These are phyloP conservation scores for Tilletia walkeri DNA, from an alignment of 1,284 basidiomycete genomes.

Conservation along the genomic window DNA sequence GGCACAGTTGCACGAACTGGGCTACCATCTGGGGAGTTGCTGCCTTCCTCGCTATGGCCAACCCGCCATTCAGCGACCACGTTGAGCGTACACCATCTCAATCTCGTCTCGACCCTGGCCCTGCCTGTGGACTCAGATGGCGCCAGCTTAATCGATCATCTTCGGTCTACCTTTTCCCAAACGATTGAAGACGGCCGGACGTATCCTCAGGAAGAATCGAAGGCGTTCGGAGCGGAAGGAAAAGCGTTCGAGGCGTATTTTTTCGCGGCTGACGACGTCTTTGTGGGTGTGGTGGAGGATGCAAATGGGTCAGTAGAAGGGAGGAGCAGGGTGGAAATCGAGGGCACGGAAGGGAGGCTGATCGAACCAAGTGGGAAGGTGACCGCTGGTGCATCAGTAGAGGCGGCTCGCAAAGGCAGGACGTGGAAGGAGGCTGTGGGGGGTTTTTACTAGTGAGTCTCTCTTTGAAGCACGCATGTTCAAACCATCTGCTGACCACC, in stretches of 20 bases:
- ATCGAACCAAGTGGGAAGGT: not conserved
- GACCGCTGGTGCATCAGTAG: not conserved
- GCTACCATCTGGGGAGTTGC: not conserved
- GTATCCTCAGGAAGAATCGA: slow-evolving; percentile 7
- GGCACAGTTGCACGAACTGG: not conserved
- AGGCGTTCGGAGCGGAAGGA: not conserved
- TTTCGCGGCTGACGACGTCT: not conserved
- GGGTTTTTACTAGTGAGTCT: slow-evolving; percentile 65
- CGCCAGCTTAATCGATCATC: not conserved
- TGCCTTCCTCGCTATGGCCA: slow-evolving; percentile 1
- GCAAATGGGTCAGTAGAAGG: too few relatives aligned
- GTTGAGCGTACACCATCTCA: slow-evolving; percentile 13
- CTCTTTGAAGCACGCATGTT: not conserved
- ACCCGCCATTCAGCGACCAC: not conserved
- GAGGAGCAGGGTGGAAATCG: not conserved
- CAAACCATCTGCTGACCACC: not conserved
- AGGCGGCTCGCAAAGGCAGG: not conserved
- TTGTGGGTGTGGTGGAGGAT: not conserved
- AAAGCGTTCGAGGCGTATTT: slow-evolving; percentile 3
- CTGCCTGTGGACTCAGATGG: not conserved
- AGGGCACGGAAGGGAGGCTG: not conserved
- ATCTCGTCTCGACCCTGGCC: not conserved
- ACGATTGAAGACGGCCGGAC: slow-evolving; percentile 14
- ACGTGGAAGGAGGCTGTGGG: slow-evolving; percentile 70
- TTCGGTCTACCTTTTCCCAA: not conserved